Conservation (phyloP, 805 yeast species). For the Candida rishiriensis region DNA sequence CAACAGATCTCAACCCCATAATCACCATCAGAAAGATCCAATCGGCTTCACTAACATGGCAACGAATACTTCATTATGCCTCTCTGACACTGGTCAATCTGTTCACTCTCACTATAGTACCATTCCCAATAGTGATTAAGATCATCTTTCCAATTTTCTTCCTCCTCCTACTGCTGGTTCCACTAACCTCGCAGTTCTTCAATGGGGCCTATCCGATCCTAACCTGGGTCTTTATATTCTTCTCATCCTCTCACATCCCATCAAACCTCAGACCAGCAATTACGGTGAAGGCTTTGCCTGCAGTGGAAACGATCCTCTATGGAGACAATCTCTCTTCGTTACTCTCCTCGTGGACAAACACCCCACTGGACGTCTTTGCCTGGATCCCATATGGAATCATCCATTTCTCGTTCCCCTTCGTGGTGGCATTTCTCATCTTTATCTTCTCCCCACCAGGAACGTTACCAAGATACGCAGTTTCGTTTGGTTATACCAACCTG, state of each 20-base stretch:
- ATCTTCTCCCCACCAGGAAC: slow-evolving; percentile 90
- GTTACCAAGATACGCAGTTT: slow-evolving; percentile 78
- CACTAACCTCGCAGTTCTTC: slow-evolving; percentile 82
- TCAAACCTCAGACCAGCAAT: slow-evolving; percentile 76
- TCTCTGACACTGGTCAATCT: slow-evolving; percentile 15
- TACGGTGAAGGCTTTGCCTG: slow-evolving; percentile 84
- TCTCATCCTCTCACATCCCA: slow-evolving; percentile 72
- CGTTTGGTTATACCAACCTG: slow-evolving; percentile 92
- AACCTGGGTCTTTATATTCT: slow-evolving; percentile 83
- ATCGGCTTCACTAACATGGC: slow-evolving; percentile 3
- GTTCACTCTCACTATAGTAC: slow-evolving; percentile 23
- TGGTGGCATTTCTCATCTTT: slow-evolving; percentile 73
- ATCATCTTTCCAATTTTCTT: slow-evolving; percentile 9
- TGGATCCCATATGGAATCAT: slow-evolving; percentile 94
- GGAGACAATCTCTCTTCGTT: slow-evolving; percentile 89
- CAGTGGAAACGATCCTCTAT: slow-evolving; percentile 85
- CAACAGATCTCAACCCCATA: slow-evolving; percentile 10
- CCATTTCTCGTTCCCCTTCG: slow-evolving; percentile 88
- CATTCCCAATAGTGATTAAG: slow-evolving; percentile 14
- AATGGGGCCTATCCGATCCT: slow-evolving; percentile 78
- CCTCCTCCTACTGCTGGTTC: slow-evolving; percentile 44
- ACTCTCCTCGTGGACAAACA: slow-evolving; percentile 66
- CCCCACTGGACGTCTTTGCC: slow-evolving; percentile 73
- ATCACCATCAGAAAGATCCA: slow-evolving; percentile 6
- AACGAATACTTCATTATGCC: slow-evolving; percentile 14